These are phyloP conservation scores for Lentinus brumalis DNA, from an alignment of 768 basidiomycete species.

Conservation along the genomic window DNA sequence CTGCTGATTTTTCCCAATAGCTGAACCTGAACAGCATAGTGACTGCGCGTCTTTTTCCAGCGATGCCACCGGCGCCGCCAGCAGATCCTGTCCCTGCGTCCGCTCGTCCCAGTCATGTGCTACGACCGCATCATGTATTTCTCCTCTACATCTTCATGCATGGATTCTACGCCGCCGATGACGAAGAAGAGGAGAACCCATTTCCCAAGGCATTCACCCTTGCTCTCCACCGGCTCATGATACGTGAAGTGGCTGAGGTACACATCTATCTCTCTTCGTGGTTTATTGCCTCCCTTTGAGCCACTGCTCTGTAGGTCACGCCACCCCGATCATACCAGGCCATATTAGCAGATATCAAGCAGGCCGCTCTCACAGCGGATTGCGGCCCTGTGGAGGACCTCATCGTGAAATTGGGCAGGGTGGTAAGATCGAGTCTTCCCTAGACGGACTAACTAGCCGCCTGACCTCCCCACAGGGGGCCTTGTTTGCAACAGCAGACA, in stretches of 20 bases:
- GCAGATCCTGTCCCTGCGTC: slow-evolving; percentile 39
- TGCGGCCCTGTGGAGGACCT: not conserved
- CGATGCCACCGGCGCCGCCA: not conserved
- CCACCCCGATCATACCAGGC: slow-evolving; percentile 54
- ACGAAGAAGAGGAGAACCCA: slow-evolving; percentile 40
- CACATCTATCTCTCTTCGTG: not conserved
- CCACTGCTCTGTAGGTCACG: slow-evolving; percentile 48
- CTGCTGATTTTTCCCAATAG: not conserved
- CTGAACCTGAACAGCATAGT: too few species aligned
- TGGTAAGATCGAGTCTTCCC: slow-evolving; percentile 11
- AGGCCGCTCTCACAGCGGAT: slow-evolving; percentile 4
- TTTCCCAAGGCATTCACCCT: slow-evolving; percentile 61
- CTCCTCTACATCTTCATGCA: slow-evolving; percentile 65
- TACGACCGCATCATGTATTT: slow-evolving; percentile 77
- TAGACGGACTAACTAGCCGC: not conserved
- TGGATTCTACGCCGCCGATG: slow-evolving; percentile 34
- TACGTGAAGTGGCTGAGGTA: slow-evolving; percentile 75
- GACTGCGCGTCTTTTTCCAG: too few species aligned
- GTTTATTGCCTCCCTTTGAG: not conserved
- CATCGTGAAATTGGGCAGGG: slow-evolving; percentile 3
- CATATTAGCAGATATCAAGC: slow-evolving; percentile 14
- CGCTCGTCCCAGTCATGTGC: slow-evolving; percentile 64
- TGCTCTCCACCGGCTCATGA: slow-evolving; percentile 64
- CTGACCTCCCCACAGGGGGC: not conserved
- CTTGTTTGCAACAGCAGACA: slow-evolving; percentile 12